Conservation (phyloP, 2,329 filamentous ascomycete species). For the Scedosporium boydii region DNA sequence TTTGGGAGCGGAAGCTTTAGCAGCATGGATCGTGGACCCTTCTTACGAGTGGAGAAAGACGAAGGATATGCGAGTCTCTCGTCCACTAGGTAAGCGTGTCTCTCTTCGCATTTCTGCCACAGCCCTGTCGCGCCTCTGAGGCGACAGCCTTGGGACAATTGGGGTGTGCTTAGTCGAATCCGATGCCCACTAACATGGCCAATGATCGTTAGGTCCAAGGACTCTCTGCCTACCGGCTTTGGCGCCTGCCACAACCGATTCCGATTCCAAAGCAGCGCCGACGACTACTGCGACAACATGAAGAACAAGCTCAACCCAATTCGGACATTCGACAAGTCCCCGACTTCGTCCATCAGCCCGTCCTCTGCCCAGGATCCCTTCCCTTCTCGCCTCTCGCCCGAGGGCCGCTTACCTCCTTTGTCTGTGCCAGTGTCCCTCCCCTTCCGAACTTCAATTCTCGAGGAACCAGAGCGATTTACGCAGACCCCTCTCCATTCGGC, state of each 20-base stretch:
- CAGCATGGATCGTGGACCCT: conserved; percentile 22
- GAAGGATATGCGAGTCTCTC: conserved; percentile 35
- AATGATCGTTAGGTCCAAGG: conserved; percentile 24
- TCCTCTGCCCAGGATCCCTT: conserved; percentile 29
- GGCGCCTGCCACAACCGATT: conserved; percentile 41
- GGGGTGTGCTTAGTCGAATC: not conserved
- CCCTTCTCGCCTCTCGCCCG: conserved; percentile 24
- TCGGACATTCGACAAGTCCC: conserved; percentile 29
- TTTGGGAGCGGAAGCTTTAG: conserved; percentile 25
- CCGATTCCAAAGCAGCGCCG: conserved; percentile 34
- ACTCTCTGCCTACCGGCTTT: conserved; percentile 31
- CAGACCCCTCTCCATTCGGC: conserved; percentile 39
- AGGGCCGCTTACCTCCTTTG: conserved; percentile 32
- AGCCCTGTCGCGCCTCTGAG: conserved; percentile 5
- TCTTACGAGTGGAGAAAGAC: conserved; percentile 20
- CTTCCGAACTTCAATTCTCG: conserved; percentile 26
- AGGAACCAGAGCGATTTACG: conserved; percentile 32
- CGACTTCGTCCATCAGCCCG: conserved; percentile 19
- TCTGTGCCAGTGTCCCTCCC: conserved; percentile 36
- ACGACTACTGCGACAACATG: conserved; percentile 39
- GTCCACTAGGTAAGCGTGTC: conserved; percentile 23
- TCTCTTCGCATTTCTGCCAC: conserved; percentile 1
- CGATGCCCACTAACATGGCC: conserved; percentile 13
- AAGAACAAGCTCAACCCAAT: conserved; percentile 46
- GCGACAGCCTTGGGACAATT: conserved; percentile 9